phyloP scores from a whole-genome alignment of 1,139 yeast species.

The Blastobotrys arbuscula region DNA sequence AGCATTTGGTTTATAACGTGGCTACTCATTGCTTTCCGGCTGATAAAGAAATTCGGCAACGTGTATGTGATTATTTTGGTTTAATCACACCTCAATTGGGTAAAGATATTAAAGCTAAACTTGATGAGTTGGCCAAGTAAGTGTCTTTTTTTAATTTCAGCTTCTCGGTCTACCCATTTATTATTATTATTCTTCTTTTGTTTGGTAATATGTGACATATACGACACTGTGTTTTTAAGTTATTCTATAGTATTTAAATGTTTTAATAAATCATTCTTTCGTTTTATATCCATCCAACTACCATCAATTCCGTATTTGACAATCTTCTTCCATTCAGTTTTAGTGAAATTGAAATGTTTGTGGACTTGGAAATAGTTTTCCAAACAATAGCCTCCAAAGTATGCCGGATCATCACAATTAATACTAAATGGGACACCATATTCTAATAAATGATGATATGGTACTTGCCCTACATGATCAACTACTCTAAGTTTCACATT shows the following conservation, averaged over 20 bases:
- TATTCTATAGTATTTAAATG: not conserved
- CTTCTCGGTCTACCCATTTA: no score
- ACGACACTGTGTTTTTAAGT: no score
- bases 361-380: constrained; percentile 69
- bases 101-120: constrained; percentile 50
- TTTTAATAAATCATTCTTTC: not conserved
- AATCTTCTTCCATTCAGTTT: constrained; percentile 47
- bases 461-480: constrained; percentile 56
- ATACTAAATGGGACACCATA: constrained; percentile 64
- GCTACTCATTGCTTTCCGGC: constrained; percentile 71
- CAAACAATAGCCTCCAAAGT: constrained; percentile 74
- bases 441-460: constrained; percentile 54
- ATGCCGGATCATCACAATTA: constrained; percentile 83
- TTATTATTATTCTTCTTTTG: not conserved
- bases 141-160: no score
- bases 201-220: not conserved
- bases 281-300: constrained; percentile 51
- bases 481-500: constrained; percentile 74
- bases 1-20: constrained; percentile 32
- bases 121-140: constrained; percentile 5
- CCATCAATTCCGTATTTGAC: constrained; percentile 47
- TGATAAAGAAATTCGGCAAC: constrained; percentile 67
- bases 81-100: constrained; percentile 69
- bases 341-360: constrained; percentile 53
- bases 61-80: constrained; percentile 69